phyloP scores from a whole-genome alignment of 1,284 basidiomycete species.

The Ceratobasidium sp. region DNA sequence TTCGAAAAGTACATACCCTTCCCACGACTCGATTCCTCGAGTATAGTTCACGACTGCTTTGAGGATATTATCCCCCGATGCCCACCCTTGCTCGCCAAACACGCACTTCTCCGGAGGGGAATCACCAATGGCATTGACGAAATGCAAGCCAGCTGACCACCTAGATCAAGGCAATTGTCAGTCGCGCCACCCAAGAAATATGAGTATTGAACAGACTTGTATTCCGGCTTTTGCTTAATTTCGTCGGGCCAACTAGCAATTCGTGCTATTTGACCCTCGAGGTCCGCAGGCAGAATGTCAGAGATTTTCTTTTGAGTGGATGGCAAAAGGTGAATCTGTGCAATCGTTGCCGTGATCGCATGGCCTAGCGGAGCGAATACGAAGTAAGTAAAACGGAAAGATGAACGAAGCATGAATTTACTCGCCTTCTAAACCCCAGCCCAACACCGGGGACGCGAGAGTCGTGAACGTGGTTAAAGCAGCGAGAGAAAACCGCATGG shows the following conservation, averaged over 20 bases:
- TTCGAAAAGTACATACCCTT: constrained; percentile 47
- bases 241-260: constrained; percentile 91
- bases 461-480: neutral
- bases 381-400: neutral
- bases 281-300: constrained; percentile 68
- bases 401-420: neutral
- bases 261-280: constrained; percentile 78
- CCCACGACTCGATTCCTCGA: constrained; percentile 62
- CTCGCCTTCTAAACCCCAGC: constrained; percentile 13
- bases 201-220: constrained; percentile 55
- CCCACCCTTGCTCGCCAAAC: constrained; percentile 86
- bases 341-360: constrained; percentile 92
- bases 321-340: constrained; percentile 90
- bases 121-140: constrained; percentile 80
- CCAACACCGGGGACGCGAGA: neutral
- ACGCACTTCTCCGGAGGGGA: constrained; percentile 79
- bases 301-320: constrained; percentile 78
- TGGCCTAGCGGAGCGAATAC: constrained; percentile 69
- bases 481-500: neutral
- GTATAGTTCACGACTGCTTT: constrained; percentile 82
- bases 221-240: constrained; percentile 63
- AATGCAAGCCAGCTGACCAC: constrained; percentile 66
- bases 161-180: constrained; percentile 35
- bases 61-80: constrained; percentile 78
- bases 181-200: constrained; percentile 51